phyloP scores from a whole-genome alignment of 2,329 filamentous ascomycete genomes.

The Neospermospora avenae region DNA sequence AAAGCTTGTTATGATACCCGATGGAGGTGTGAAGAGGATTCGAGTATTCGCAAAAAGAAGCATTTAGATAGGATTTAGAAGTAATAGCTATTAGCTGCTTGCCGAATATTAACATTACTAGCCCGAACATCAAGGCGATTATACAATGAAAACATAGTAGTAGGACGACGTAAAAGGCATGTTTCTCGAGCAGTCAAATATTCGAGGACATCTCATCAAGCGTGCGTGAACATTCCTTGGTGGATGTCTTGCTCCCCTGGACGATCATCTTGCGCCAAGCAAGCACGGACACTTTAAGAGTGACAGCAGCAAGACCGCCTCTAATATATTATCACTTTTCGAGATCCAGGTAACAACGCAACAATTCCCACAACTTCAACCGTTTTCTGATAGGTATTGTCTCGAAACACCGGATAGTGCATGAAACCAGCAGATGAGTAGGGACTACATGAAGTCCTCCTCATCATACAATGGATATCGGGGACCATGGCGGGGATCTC shows the following conservation, averaged over 20 bases:
- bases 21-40: slow-evolving; percentile 88
- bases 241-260: not conserved
- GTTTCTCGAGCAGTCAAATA: not conserved
- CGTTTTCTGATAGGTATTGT: not conserved
- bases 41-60: slow-evolving; percentile 66
- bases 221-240: not conserved
- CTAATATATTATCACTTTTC: not conserved
- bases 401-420: not conserved
- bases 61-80: slow-evolving; percentile 13
- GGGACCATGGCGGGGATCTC: slow-evolving; percentile 46
- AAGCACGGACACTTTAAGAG: slow-evolving; percentile 1
- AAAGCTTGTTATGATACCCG: slow-evolving; percentile 82
- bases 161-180: not conserved
- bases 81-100: not conserved
- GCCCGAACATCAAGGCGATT: not conserved
- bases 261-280: not conserved
- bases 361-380: slow-evolving; percentile 2
- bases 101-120: not conserved
- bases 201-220: not conserved
- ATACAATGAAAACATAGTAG: not conserved
- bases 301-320: not conserved
- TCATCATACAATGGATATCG: slow-evolving; percentile 54
- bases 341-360: not conserved
- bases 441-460: slow-evolving; percentile 30
- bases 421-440: slow-evolving; percentile 25